Evolutionary conservation across 257 asterid species (phyloP), one percentile per base, ranked within the genome.

Genomic region (Knoxia roxburghii): DNA sequence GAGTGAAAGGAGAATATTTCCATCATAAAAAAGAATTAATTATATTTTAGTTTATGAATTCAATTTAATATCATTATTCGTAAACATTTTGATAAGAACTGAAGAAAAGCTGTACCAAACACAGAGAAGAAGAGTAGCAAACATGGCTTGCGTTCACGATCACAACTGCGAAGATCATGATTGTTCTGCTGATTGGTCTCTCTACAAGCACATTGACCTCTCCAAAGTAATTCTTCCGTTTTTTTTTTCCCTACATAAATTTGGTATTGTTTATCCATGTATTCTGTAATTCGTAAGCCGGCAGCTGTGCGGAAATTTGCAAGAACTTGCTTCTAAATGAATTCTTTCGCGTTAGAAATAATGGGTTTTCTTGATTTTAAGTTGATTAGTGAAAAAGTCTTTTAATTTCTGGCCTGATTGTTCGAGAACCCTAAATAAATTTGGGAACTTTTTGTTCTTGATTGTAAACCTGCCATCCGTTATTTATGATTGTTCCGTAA

Each of bases 81-180:
- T n/a, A n/a, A n/a, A n/a, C n/a, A n/a, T n/a, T n/a, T n/a, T n/a
- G n/a, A n/a, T n/a, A n/a, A n/a, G n/a, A n/a, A n/a, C n/a, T n/a
- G n/a, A n/a, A n/a, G n/a, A n/a, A n/a, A 14, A 41, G 32, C 37
- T 40, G 2, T 10, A 60, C 10, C 17, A 29, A 27, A 61, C 27
- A 7, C 35, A 33, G 12, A 56, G 29, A 53, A 56, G 35, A 15
- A 23, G 27, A 39, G 52, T 30, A 29, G 63, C 49, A 64, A 68
- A 68, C 26, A 89, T 89, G 97, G 90, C 97, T 7, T 93, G 98
- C 78, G 49, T 86, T 67, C 98, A 93, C 82, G 98, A 93, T 85
- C 97, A 93, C 86, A 87, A 93, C 84, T 93, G 97, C 87, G 95
- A 84, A 68, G 98, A 93, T 48, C 93, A 89, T 82, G 89, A 87